Conservation (phyloP, 768 basidiomycete genomes). For the Lactarius sp. region DNA sequence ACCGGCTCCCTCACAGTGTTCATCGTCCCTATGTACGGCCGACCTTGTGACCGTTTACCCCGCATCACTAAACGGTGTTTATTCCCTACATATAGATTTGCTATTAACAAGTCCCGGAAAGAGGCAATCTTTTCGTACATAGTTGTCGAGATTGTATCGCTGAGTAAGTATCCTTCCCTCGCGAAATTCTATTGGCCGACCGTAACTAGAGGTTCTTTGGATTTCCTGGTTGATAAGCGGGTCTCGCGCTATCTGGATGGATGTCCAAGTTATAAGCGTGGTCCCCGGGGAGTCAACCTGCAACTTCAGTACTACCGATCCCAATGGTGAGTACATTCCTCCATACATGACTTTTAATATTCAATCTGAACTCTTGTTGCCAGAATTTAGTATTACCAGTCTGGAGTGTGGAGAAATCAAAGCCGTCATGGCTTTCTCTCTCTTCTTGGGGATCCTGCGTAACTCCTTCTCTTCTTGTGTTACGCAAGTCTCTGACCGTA, state of each 20-base stretch:
- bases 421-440: conserved; percentile 36
- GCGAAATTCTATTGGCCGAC: neutral
- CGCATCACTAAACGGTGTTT: neutral
- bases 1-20: conserved; percentile 30
- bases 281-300: neutral
- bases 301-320: too few relatives aligned
- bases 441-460: conserved; percentile 36
- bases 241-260: conserved; percentile 28
- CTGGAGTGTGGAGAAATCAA: conserved; percentile 31
- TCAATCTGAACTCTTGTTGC: neutral
- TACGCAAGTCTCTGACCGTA: neutral
- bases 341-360: neutral
- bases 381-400: neutral
- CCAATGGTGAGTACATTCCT: neutral
- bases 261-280: neutral
- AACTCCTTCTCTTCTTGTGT: conserved; percentile 13
- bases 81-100: conserved; percentile 29
- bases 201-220: conserved; percentile 33
- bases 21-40: conserved; percentile 30
- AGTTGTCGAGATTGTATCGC: conserved; percentile 35
- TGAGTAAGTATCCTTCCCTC: conserved; percentile 31
- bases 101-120: conserved; percentile 34
- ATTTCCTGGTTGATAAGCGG: conserved; percentile 40
- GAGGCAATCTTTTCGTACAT: conserved; percentile 40
- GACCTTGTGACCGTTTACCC: neutral